Conservation (phyloP, 2,329 filamentous ascomycete genomes). For the Talaromyces sp. region DNA sequence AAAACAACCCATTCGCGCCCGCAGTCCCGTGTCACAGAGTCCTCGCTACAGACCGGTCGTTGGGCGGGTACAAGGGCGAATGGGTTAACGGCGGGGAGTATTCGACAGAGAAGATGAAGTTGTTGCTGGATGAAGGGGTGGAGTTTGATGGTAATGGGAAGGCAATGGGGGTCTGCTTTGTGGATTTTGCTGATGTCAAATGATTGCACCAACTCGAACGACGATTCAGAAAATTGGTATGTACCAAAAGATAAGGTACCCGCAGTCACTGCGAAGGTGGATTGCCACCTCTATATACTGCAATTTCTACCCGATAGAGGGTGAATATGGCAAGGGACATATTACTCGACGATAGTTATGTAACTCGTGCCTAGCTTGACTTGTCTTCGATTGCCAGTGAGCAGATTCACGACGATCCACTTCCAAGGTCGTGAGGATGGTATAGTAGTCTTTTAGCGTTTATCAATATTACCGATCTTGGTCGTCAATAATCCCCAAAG, state of each 20-base stretch:
- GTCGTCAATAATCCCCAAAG: too few species aligned
- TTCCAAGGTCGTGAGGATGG: too few species aligned
- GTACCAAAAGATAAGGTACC: too few species aligned
- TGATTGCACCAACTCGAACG: background rate
- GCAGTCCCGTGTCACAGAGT: constrained; percentile 79
- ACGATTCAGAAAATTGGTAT: background rate
- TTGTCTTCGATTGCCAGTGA: background rate
- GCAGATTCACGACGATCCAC: background rate
- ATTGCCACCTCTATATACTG: background rate
- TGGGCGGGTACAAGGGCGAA: constrained; percentile 53
- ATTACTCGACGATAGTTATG: background rate
- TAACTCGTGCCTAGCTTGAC: background rate
- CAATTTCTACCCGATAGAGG: background rate
- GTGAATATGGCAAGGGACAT: background rate
- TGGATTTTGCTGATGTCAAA: constrained; percentile 28
- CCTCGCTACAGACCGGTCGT: constrained; percentile 64
- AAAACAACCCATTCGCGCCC: constrained; percentile 77
- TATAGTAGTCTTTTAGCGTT: too few species aligned
- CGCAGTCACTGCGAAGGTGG: too few species aligned
- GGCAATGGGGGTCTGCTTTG: constrained; percentile 36
- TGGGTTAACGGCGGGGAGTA: constrained; percentile 48
- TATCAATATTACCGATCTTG: too few species aligned
- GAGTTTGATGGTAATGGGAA: constrained; percentile 44
- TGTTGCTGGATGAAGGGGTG: constrained; percentile 45
- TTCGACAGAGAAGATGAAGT: constrained; percentile 40